Conservation (phyloP, 164 flowering plant species). For the Liquidambar formosana region DNA sequence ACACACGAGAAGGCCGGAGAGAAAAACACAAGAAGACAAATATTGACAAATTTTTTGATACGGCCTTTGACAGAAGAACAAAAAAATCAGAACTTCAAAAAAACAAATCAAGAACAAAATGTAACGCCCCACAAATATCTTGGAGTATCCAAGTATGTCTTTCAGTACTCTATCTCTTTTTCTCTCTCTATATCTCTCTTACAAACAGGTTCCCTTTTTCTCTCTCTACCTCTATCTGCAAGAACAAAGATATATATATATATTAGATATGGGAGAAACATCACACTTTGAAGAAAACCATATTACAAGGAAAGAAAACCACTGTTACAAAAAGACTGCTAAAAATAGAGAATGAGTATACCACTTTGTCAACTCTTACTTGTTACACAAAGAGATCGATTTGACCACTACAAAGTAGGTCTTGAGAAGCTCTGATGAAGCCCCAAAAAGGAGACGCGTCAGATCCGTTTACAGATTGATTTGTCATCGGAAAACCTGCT, state of each 20-base stretch:
- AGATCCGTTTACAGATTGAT: slow-evolving; percentile 18
- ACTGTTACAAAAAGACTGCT: neutral
- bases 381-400: no score
- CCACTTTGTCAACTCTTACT: no score
- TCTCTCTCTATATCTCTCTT: neutral
- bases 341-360: neutral
- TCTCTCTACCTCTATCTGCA: slow-evolving; percentile 5
- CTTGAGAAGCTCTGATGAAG: neutral
- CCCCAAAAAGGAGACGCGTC: neutral
- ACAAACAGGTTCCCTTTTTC: neutral
- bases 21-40: neutral
- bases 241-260: no score
- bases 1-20: slow-evolving; percentile 4
- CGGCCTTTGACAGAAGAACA: slow-evolving; percentile 17
- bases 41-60: slow-evolving; percentile 25
- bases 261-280: neutral
- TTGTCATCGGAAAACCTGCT: slow-evolving; percentile 9
- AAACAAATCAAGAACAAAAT: no score
- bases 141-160: slow-evolving; percentile 24
- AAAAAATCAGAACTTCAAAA: slow-evolving; percentile 2
- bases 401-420: no score
- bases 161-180: slow-evolving; percentile 10
- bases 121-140: slow-evolving; percentile 30
- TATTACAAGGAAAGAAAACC: neutral
- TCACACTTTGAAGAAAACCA: neutral